phyloP scores from a whole-genome alignment of 805 yeast species.

The Jamesozyma jinghongensis region DNA sequence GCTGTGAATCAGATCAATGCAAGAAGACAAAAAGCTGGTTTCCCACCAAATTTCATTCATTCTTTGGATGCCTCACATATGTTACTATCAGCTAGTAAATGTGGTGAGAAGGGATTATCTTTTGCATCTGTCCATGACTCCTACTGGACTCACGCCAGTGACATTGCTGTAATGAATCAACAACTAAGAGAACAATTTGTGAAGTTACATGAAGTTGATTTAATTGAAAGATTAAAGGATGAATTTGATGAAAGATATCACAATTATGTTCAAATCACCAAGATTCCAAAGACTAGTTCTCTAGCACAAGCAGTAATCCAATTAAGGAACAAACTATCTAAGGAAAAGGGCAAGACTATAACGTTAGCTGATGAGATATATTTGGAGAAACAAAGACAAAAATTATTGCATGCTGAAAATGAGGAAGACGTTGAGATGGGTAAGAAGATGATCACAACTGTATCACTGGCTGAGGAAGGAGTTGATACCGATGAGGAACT shows the following conservation, averaged over 20 bases:
- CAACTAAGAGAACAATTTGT: constrained; percentile 73
- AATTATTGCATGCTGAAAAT: constrained; percentile 43
- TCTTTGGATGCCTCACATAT: constrained; percentile 95
- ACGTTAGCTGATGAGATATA: constrained; percentile 66
- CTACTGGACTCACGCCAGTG: constrained; percentile 94
- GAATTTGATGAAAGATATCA: constrained; percentile 79
- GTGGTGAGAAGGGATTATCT: constrained; percentile 52
- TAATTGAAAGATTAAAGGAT: constrained; percentile 57
- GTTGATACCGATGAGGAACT: constrained; percentile 18
- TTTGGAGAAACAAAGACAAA: constrained; percentile 57
- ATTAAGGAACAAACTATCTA: constrained; percentile 41
- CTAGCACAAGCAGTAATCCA: constrained; percentile 42
- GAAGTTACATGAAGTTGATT: constrained; percentile 61
- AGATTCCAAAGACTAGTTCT: constrained; percentile 43
- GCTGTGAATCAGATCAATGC: constrained; percentile 73
- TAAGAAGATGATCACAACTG: constrained; percentile 54
- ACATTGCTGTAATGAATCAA: constrained; percentile 61
- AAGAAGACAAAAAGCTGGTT: constrained; percentile 83
- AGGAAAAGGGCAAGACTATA: constrained; percentile 43
- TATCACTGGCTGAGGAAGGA: constrained; percentile 40
- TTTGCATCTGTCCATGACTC: constrained; percentile 98
- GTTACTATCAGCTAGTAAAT: constrained; percentile 77
- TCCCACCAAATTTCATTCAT: constrained; percentile 93
- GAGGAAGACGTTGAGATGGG: constrained; percentile 43
- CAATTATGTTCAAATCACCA: constrained; percentile 54